Evolutionary conservation across 805 yeast species (phyloP).

Genomic region (Pichia membranifaciens): DNA sequence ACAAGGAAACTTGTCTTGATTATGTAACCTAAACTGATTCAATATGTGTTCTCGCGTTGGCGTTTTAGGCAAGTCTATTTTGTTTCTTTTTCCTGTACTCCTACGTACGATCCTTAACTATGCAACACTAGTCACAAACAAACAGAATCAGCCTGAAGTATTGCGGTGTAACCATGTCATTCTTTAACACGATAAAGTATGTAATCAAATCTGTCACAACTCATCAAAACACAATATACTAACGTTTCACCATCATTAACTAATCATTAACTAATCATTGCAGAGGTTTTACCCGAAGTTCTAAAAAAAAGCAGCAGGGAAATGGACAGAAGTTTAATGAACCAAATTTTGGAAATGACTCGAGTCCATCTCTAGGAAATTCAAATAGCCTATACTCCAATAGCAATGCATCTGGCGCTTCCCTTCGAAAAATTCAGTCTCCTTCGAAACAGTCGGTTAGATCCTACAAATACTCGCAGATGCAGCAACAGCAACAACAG

Average conservation of each 20-base stretch:
- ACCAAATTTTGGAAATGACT: constrained; percentile 16
- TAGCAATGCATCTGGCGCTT: constrained; percentile 41
- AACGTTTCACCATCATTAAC: not conserved
- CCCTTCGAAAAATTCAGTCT: constrained; percentile 42
- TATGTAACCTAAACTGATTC: too few relatives aligned
- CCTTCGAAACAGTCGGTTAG: constrained; percentile 42
- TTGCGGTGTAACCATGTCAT: constrained; percentile 29
- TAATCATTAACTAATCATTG: not conserved
- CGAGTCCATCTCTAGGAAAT: constrained; percentile 15
- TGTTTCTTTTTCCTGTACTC: too few relatives aligned
- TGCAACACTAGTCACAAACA: too few relatives aligned
- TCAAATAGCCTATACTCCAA: constrained; percentile 28
- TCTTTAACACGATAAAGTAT: constrained; percentile 34
- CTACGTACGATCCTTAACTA: too few relatives aligned
- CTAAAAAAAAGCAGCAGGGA: constrained; percentile 29
- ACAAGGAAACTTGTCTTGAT: too few relatives aligned
- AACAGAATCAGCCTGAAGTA: not conserved
- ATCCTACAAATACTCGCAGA: constrained; percentile 17
- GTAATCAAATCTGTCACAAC: constrained; percentile 13
- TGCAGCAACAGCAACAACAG: constrained; percentile 21
- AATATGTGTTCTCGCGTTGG: too few relatives aligned
- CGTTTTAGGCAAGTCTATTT: not conserved
- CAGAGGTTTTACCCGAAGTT: constrained; percentile 55
- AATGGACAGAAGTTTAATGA: constrained; percentile 17
- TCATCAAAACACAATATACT: not conserved